Evolutionary conservation across 495 filamentous ascomycete genomes (phyloP), one percentile per base, ranked within the genome.

Genomic region (Aspergillus conjunctus): DNA sequence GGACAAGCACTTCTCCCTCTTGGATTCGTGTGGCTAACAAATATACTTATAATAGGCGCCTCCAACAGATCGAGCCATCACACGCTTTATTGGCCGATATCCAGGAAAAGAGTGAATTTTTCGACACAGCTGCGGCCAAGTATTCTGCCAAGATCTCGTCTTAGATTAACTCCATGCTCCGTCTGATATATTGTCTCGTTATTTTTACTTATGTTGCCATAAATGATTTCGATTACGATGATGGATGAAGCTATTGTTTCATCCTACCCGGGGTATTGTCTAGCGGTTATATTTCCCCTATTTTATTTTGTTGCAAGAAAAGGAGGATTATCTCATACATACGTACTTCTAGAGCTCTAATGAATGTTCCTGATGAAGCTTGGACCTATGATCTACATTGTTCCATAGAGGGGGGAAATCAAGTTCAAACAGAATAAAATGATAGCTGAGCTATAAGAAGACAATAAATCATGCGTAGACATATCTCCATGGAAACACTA

Each of bases 121-220:
- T 96, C 68, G 91, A 94, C 70, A 85, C 85, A 59, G 88, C 90
- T 6, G 90, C 91, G 5, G 77, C 82, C 3, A 94, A 92, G 73
- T 93, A 90, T 72, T 81, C 85, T 48, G 81, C 90, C 11, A 92
- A 88, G 74, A 87, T 88, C 49, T 77, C 84, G 17, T 84, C 85
- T 55, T 89, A 71, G 45, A 46, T 33, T 64, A 56, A 17, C 26
- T 50, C 44, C n/a, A 26, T 59, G 37, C 60, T 62, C 51, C 69
- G 31, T 50, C 15, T 34, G 5, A 26, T 57, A 18, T 45, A 58
- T 5, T 54, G n/a, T 53, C 15, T 22, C 48, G 7, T 51, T 52
- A 15, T 59, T 9, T 30, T 58, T 46, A 54, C 54, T 48, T 22
- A 49, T 59, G 39, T 56, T 62, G 54, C 21, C 63, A 26, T 64